A percentile compares a stretch with the other conserved stretches of the same genome.
Evolutionary conservation across 805 yeast species (phyloP).

Genomic region (Hagleromyces aurorensis): DNA sequence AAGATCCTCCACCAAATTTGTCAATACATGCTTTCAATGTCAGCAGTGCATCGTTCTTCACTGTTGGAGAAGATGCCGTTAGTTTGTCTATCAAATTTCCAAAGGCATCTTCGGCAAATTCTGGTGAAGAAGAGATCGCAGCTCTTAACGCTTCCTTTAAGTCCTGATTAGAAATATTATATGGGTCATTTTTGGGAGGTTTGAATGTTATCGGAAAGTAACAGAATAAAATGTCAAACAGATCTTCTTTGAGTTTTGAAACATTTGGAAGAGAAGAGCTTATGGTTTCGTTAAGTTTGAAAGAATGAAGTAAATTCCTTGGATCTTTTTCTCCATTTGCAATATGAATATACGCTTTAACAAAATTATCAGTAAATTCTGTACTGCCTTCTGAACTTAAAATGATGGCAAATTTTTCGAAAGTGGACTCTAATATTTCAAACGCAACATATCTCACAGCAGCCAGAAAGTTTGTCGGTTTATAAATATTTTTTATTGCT

Average conservation of each 20-base stretch:
- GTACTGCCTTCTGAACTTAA: slow-evolving; percentile 12
- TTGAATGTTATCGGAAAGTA: slow-evolving; percentile 94
- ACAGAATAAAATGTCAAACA: slow-evolving; percentile 86
- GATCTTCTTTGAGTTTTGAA: slow-evolving; percentile 44
- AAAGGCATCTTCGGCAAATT: slow-evolving; percentile 64
- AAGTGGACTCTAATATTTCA: slow-evolving; percentile 35
- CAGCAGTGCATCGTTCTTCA: slow-evolving; percentile 63
- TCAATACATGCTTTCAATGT: slow-evolving; percentile 53
- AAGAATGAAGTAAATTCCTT: slow-evolving; percentile 66
- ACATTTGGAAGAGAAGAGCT: slow-evolving; percentile 34
- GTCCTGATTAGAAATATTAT: slow-evolving; percentile 67
- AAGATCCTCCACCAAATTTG: slow-evolving; percentile 40
- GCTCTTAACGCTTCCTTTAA: slow-evolving; percentile 53
- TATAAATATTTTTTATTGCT: slow-evolving; percentile 36
- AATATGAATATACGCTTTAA: slow-evolving; percentile 53
- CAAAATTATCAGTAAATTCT: slow-evolving; percentile 35
- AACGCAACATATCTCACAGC: slow-evolving; percentile 55
- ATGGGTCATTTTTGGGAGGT: slow-evolving; percentile 81
- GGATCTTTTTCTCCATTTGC: slow-evolving; percentile 95
- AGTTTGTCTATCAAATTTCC: slow-evolving; percentile 75
- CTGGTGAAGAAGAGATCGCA: slow-evolving; percentile 53
- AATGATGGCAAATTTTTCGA: slow-evolving; percentile 25
- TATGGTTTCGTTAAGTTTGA: slow-evolving; percentile 45
- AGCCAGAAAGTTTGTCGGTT: slow-evolving; percentile 53
- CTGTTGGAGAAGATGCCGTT: slow-evolving; percentile 63